A percentile compares a stretch with the other conserved stretches of the same genome.
Conservation (phyloP, 2,329 filamentous ascomycete species). For the Aspergillus vadensis region DNA sequence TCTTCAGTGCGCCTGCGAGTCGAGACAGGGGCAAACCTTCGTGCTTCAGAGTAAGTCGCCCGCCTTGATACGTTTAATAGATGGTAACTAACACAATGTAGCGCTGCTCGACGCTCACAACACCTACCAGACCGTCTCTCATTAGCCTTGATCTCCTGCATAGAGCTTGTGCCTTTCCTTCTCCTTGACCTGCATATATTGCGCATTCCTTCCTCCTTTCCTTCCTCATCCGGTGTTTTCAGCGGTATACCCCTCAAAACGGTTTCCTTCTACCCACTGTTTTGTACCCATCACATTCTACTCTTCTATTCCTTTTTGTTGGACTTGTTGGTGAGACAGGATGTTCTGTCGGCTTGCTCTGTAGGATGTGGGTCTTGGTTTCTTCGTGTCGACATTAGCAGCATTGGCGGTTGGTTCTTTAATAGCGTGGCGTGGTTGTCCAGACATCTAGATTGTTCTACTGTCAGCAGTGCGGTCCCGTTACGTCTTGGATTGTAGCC, state of each 20-base stretch:
- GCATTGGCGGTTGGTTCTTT: neutral
- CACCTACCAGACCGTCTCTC: conserved; percentile 29
- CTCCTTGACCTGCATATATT: conserved; percentile 8
- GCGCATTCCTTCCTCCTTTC: conserved; percentile 12
- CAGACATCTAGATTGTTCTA: neutral
- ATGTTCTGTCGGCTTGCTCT: conserved; percentile 5
- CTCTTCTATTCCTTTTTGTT: conserved; percentile 12
- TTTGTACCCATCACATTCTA: conserved; percentile 15
- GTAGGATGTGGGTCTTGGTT: neutral
- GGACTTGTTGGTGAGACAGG: conserved; percentile 21
- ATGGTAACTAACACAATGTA: conserved; percentile 19
- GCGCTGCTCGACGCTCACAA: conserved; percentile 47
- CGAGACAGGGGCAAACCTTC: conserved; percentile 54
- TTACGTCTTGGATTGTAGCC: conserved; percentile 3
- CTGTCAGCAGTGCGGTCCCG: neutral
- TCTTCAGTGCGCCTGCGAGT: conserved; percentile 65
- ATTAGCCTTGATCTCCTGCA: conserved; percentile 8
- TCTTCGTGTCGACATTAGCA: neutral
- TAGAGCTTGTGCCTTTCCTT: conserved; percentile 4
- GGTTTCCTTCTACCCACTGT: conserved; percentile 25
- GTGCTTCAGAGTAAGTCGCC: conserved; percentile 53
- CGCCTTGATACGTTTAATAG: neutral
- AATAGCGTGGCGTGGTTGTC: neutral
- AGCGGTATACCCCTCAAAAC: conserved; percentile 36
- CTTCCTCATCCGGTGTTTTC: conserved; percentile 26